phyloP scores from a whole-genome alignment of 2,329 filamentous ascomycete species.

The Ophiostoma sp. region DNA sequence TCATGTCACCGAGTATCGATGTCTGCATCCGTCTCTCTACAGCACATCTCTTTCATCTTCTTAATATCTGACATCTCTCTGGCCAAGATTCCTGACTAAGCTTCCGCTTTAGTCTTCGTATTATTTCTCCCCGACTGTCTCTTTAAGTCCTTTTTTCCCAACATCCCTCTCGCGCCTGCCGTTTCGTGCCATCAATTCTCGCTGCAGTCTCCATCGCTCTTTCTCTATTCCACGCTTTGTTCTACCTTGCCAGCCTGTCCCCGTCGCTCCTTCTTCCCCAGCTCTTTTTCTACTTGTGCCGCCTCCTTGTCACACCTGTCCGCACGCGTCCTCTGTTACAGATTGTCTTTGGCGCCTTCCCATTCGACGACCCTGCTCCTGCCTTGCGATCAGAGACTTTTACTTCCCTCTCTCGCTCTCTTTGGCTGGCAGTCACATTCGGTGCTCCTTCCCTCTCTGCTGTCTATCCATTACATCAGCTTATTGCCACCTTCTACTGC shows the following conservation, averaged over 20 bases:
- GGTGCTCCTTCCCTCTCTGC: too few relatives aligned
- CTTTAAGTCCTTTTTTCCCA: not conserved
- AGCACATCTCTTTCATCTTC: not conserved
- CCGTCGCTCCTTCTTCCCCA: not conserved
- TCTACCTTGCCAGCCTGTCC: not conserved
- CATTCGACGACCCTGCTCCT: too few relatives aligned
- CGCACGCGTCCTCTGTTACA: conserved; percentile 9
- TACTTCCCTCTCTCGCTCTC: too few relatives aligned
- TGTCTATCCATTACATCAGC: not conserved
- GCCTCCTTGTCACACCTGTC: conserved; percentile 7
- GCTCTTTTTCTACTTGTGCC: conserved; percentile 3
- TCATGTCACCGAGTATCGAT: not conserved
- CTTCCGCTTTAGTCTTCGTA: not conserved
- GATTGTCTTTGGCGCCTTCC: not conserved
- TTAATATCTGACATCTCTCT: not conserved
- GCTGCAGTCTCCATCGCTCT: too few relatives aligned
- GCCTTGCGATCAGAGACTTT: too few relatives aligned
- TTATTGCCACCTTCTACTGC: not conserved
- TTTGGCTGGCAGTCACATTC: too few relatives aligned
- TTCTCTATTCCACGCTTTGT: not conserved
- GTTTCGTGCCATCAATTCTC: too few relatives aligned
- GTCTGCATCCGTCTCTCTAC: not conserved
- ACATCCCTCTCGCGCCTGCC: too few relatives aligned
- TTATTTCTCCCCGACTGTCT: not conserved
- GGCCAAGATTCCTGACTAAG: not conserved